phyloP scores from a whole-genome alignment of 1,284 basidiomycete species.

The Blastosporella zonata region DNA sequence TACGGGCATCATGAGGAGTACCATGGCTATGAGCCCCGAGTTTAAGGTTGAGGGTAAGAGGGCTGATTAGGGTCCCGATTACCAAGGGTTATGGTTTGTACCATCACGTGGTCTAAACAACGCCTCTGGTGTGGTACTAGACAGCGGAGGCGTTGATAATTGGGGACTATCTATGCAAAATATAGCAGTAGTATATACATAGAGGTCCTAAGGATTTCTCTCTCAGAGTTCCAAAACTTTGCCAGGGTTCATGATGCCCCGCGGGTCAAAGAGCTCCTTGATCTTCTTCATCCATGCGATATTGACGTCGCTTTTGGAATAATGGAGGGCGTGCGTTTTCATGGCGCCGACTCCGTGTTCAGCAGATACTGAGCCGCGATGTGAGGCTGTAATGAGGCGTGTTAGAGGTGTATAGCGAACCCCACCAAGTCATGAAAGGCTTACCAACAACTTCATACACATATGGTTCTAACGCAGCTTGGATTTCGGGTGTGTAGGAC shows the following conservation, averaged over 20 bases:
- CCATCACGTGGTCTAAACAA: slow-evolving; percentile 12
- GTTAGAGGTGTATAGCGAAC: background rate
- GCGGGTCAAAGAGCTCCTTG: slow-evolving; percentile 89
- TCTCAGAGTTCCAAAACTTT: slow-evolving; percentile 64
- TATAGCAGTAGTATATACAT: background rate
- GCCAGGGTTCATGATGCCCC: slow-evolving; percentile 88
- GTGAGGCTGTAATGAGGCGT: slow-evolving; percentile 43
- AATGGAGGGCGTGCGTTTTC: slow-evolving; percentile 91
- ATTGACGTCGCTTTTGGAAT: slow-evolving; percentile 80
- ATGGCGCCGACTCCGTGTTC: slow-evolving; percentile 95
- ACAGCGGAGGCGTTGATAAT: too few relatives aligned
- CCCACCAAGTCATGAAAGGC: slow-evolving; percentile 28
- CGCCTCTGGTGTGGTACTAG: too few relatives aligned
- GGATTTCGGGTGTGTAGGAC: slow-evolving; percentile 80
- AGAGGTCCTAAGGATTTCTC: background rate
- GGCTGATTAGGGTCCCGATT: slow-evolving; percentile 29
- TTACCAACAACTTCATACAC: slow-evolving; percentile 89
- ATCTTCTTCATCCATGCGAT: slow-evolving; percentile 90
- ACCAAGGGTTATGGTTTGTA: slow-evolving; percentile 33
- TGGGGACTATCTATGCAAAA: background rate
- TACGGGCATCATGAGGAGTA: background rate
- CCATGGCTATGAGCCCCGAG: slow-evolving; percentile 33
- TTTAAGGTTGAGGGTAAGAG: slow-evolving; percentile 44
- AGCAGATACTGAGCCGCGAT: slow-evolving; percentile 91
- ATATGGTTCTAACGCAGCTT: slow-evolving; percentile 90